These are phyloP conservation scores for Poronia punctata DNA, from an alignment of 495 filamentous ascomycete species.

Conservation along the genomic window DNA sequence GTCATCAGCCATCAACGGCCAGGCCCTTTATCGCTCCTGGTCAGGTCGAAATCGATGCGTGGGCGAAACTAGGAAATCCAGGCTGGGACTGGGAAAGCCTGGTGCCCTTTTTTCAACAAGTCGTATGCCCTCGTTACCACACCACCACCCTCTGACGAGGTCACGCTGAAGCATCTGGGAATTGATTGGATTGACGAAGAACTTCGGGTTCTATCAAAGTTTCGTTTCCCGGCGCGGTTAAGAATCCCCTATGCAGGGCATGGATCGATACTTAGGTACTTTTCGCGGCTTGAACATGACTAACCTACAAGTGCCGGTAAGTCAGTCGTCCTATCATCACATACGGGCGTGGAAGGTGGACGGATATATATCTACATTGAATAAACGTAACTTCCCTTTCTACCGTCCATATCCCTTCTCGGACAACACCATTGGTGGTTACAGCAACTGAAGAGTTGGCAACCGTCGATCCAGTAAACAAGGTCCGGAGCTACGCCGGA, in stretches of 20 bases:
- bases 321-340: too few species aligned
- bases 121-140: conserved; percentile 16
- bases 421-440: too few species aligned
- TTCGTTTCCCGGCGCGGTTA: conserved; percentile 10
- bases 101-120: conserved; percentile 18
- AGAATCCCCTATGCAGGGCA: conserved; percentile 7
- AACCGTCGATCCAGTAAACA: too few species aligned
- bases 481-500: too few species aligned
- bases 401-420: too few species aligned
- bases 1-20: conserved; percentile 10
- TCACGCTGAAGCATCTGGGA: background rate
- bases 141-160: background rate
- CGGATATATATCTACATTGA: too few species aligned
- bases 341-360: too few species aligned
- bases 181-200: conserved; percentile 1
- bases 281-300: too few species aligned
- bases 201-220: conserved; percentile 12
- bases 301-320: too few species aligned
- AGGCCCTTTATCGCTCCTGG: conserved; percentile 9
- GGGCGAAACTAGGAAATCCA: conserved; percentile 33
- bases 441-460: too few species aligned
- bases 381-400: too few species aligned
- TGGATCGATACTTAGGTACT: conserved; percentile 29
- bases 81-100: conserved; percentile 35
- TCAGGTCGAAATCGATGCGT: conserved; percentile 27